These are phyloP conservation scores for Lachancea dasiensis DNA, from an alignment of 805 yeast species.

Conservation along the genomic window DNA sequence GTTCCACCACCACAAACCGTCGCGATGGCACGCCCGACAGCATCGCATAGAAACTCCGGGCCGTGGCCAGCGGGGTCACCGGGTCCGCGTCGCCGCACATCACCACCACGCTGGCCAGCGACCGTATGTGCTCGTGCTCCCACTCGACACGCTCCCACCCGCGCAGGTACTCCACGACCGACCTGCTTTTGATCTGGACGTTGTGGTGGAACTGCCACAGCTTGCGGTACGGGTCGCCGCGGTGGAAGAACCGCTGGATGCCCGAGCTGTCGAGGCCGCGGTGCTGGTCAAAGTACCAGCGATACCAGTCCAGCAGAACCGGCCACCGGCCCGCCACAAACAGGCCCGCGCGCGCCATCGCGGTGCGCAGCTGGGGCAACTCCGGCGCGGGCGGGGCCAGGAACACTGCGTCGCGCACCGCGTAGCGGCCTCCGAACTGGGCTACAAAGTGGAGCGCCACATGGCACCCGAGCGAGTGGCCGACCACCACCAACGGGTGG, in stretches of 20 bases:
- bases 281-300: slow-evolving; percentile 27
- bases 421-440: slow-evolving; percentile 19
- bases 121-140: slow-evolving; percentile 7
- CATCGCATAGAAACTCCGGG: slow-evolving; percentile 9
- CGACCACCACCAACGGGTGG: slow-evolving; percentile 39
- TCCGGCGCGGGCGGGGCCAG: slow-evolving; percentile 44
- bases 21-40: slow-evolving; percentile 5
- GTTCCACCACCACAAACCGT: slow-evolving; percentile 12
- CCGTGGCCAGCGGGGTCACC: slow-evolving; percentile 20
- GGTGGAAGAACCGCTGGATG: slow-evolving; percentile 22
- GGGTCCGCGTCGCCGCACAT: slow-evolving; percentile 25
- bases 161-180: slow-evolving; percentile 24
- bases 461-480: slow-evolving; percentile 73
- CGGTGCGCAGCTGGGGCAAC: slow-evolving; percentile 13
- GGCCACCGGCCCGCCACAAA: slow-evolving; percentile 18
- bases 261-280: slow-evolving; percentile 31
- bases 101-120: slow-evolving; percentile 8
- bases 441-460: slow-evolving; percentile 43
- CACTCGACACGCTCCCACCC: slow-evolving; percentile 30
- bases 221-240: slow-evolving; percentile 19
- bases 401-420: slow-evolving; percentile 32
- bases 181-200: slow-evolving; percentile 26
- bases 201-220: slow-evolving; percentile 29
- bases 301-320: slow-evolving; percentile 25
- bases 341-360: slow-evolving; percentile 1